Evolutionary conservation across 345 rosid species (phyloP), one percentile per base, ranked within the genome.

Genomic region (Euphorbia pulcherrima): DNA sequence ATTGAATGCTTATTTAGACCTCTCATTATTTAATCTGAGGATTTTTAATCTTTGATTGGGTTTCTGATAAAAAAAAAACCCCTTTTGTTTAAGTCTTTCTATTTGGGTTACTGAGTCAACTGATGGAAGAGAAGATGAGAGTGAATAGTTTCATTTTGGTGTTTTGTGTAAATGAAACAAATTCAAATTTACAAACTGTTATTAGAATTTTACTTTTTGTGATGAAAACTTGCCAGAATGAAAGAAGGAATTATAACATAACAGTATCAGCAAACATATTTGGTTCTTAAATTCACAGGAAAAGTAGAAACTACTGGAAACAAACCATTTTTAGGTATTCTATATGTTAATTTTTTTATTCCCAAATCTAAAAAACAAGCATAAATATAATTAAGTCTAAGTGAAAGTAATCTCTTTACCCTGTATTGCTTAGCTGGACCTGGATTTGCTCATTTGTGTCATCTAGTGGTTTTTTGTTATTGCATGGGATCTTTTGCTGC

Each of bases 41-140:
- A 62, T 27, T 47, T 30, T 63, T 39, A 48, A 53, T 60, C 39
- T 27, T 58, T 39, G 21, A 12, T 44, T 70, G 26, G 10, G 17
- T 12, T 64, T 27, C n/a, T 27, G 16, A 1, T 6, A 3, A 20
- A 26, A 33, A 33, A 7, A 33, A 33, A 33, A 33, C 37, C 1
- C n/a, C 50, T 11, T 12, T 60, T 20, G 1, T 4, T 9, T 17
- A 16, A 23, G 48, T 53, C 37, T n/a, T 44, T 20, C 23, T 52
- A 48, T 56, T 44, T 48, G 57, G n/a, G 26, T 8, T 62, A 20
- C 12, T 6, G 71, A 66, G 74, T 57, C 62, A 63, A 65, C 28
- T 29, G 12, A 61, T 29, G 63, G 47, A 52, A 70, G 62, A 73
- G 58, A 46, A 14, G 52, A 17, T 17, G 68, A 21, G 66, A 54